A percentile compares a stretch with the other conserved stretches of the same genome.
These are phyloP conservation scores for Pichia membranifaciens DNA, from an alignment of 805 yeast genomes.

Conservation along the genomic window DNA sequence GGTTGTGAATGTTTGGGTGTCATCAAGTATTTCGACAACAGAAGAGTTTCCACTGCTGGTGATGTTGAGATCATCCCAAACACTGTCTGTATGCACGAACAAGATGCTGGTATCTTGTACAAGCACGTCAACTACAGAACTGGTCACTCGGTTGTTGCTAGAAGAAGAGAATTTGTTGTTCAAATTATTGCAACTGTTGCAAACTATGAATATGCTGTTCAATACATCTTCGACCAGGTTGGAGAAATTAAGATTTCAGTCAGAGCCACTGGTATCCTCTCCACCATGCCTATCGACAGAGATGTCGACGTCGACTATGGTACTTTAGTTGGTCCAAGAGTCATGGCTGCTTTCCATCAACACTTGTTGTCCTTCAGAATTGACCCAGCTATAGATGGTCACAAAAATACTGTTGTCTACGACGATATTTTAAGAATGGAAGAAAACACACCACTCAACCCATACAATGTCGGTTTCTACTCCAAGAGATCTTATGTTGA, in stretches of 20 bases:
- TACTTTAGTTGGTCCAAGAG: slow-evolving; percentile 72
- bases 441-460: slow-evolving; percentile 47
- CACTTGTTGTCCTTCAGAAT: slow-evolving; percentile 74
- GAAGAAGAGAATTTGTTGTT: slow-evolving; percentile 73
- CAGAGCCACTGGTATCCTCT: slow-evolving; percentile 81
- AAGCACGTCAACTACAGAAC: slow-evolving; percentile 80
- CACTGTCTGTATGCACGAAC: slow-evolving; percentile 77
- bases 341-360: slow-evolving; percentile 80
- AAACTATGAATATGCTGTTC: slow-evolving; percentile 73
- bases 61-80: slow-evolving; percentile 57
- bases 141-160: slow-evolving; percentile 59
- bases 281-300: slow-evolving; percentile 77
- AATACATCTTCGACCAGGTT: slow-evolving; percentile 67
- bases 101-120: slow-evolving; percentile 68
- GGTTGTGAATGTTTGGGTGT: slow-evolving; percentile 84
- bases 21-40: slow-evolving; percentile 65
- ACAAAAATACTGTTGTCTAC: slow-evolving; percentile 63
- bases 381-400: slow-evolving; percentile 80
- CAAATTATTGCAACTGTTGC: slow-evolving; percentile 83
- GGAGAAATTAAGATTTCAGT: slow-evolving; percentile 75
- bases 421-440: slow-evolving; percentile 66
- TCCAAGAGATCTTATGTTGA: slow-evolving; percentile 60
- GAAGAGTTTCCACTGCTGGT: slow-evolving; percentile 52
- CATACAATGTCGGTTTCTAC: slow-evolving; percentile 64
- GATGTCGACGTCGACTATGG: slow-evolving; percentile 58